phyloP scores from a whole-genome alignment of 2,329 filamentous ascomycete genomes.

The Colletotrichum sublineola region DNA sequence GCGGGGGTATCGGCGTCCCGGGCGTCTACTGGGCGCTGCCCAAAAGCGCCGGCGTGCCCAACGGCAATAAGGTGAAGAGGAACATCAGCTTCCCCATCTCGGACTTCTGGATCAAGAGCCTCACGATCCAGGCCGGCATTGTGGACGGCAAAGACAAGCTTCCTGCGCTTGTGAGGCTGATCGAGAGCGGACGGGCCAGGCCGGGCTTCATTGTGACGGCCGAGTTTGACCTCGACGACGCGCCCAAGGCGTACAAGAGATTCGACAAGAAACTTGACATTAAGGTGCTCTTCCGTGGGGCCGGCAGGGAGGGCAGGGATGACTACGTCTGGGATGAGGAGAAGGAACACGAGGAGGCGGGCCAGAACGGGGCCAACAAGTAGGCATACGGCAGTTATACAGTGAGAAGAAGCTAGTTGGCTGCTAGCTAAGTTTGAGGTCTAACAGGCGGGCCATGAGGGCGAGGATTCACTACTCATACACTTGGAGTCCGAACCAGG shows the following conservation, averaged over 20 bases:
- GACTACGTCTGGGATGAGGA: conserved; percentile 10
- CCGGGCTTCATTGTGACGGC: conserved; percentile 48
- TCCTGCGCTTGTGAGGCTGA: conserved; percentile 45
- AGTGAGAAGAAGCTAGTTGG: background rate
- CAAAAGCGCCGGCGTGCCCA: conserved; percentile 41
- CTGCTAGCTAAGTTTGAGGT: background rate
- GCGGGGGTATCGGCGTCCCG: conserved; percentile 46
- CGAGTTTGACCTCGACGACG: conserved; percentile 49
- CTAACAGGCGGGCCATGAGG: conserved; percentile 8
- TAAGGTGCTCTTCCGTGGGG: conserved; percentile 43
- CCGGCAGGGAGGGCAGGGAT: conserved; percentile 9
- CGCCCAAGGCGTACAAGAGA: conserved; percentile 46
- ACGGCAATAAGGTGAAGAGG: conserved; percentile 24
- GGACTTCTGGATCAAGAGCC: conserved; percentile 42
- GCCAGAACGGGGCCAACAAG: background rate
- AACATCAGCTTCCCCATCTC: conserved; percentile 43
- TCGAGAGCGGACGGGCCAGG: conserved; percentile 45
- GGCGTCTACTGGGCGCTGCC: conserved; percentile 43
- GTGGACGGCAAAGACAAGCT: conserved; percentile 38
- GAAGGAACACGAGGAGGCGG: background rate
- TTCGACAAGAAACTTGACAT: conserved; percentile 45
- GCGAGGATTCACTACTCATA: conserved; percentile 2
- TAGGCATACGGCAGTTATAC: background rate
- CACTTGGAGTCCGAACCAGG: background rate
- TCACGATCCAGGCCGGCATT: conserved; percentile 36